These are phyloP conservation scores for Syncephalis plumigaleata DNA, from an alignment of 371 early-diverging fungal genomes.

Conservation along the genomic window DNA sequence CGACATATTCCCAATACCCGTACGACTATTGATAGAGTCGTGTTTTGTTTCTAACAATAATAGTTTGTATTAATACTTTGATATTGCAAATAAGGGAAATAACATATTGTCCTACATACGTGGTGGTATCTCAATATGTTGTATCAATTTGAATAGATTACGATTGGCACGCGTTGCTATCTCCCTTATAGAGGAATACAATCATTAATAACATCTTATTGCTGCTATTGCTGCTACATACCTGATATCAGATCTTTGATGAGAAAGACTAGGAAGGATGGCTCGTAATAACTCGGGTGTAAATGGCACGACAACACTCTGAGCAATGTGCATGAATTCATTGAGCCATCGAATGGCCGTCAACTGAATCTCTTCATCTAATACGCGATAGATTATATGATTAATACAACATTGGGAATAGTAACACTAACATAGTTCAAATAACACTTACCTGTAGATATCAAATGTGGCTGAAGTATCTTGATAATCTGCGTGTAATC, in stretches of 20 bases:
- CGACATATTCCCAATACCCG: conserved; percentile 1
- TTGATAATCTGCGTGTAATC: conserved; percentile 60
- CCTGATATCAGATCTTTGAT: conserved; percentile 10
- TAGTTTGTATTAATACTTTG: too few relatives aligned
- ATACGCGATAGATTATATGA: too few relatives aligned
- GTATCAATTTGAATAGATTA: conserved; percentile 48
- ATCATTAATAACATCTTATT: background rate
- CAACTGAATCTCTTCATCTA: conserved; percentile 72
- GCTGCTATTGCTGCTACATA: background rate
- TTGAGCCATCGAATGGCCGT: conserved; percentile 76
- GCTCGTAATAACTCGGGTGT: conserved; percentile 57
- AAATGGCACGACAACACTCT: conserved; percentile 53
- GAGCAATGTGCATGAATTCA: conserved; percentile 62
- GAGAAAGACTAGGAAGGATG: conserved; percentile 67
- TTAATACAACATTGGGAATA: too few relatives aligned
- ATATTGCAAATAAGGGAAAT: too few relatives aligned
- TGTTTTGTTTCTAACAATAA: too few relatives aligned
- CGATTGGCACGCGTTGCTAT: conserved; percentile 59
- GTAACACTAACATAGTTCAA: too few relatives aligned
- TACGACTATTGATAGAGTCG: too few relatives aligned
- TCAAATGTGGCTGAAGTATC: conserved; percentile 65
- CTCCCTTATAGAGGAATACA: conserved; percentile 23
- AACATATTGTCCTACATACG: too few relatives aligned
- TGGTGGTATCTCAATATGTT: conserved; percentile 16
- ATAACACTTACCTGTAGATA: conserved; percentile 23